Evolutionary conservation across 495 filamentous ascomycete species (phyloP), one percentile per base, ranked within the genome.

Genomic region (Ramalina intermedia): DNA sequence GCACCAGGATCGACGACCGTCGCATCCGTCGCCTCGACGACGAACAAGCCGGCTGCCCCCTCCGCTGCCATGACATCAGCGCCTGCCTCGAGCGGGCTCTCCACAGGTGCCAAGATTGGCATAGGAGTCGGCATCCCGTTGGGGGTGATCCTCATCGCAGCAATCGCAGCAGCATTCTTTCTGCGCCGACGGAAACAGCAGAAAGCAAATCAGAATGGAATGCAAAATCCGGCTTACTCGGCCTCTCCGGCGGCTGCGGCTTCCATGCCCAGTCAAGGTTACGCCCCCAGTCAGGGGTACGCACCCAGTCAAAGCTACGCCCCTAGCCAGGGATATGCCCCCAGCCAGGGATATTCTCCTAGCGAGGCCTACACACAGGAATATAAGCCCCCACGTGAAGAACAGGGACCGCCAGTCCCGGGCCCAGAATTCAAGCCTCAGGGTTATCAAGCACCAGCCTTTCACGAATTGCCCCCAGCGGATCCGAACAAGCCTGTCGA

Each of bases 11-110:
- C 36, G 18, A 20, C 18, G 18, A 20, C 18, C 18, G 18, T 20
- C 18, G 18, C 18, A 4, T 14, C 14, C 12, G 14, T 14, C n/a
- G 5, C 47, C 6, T 23, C 16, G 11, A 29, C 16, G 33, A 18
- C 47, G 50, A 63, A 48, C 64, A 69, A 37, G 59, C 59, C 6
- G 59, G 62, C 24, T 48, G 65, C 24, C 63, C 67, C 12, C 54
- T 68, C 38, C 57, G 68, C 11, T 64, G 68, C 46, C 69, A 68
- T 56, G 61, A 63, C 50, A 49, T 68, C 29, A 63, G 64, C 43
- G 64, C 4, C 53, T 18, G 21, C 53, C 20, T 13, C 51, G 2
- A 40, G 26, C 23, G 48, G 56, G 20, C 53, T 66, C 27, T 59
- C 60, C 27, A 23, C 47, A 9, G 63, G 60, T 21, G 58, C 58